A percentile compares a stretch with the other conserved stretches of the same genome.
phyloP scores from a whole-genome alignment of 1,284 basidiomycete genomes.

The Trichosporon coremiiforme region DNA sequence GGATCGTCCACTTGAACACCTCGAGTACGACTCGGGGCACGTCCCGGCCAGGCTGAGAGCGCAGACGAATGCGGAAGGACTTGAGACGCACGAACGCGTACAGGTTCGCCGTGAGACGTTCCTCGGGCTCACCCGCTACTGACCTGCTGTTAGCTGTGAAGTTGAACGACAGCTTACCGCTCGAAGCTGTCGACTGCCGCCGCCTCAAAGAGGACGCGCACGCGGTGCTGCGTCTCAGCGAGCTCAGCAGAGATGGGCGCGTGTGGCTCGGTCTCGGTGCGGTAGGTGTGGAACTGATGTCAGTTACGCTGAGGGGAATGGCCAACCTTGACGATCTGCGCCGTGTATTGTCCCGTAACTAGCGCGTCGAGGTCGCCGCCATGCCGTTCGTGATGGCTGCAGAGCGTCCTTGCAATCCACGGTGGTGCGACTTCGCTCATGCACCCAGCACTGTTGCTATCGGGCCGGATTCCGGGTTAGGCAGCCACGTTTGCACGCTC shows the following conservation, averaged over 20 bases:
- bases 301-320: not conserved
- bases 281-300: slow-evolving; percentile 35
- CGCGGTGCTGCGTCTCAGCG: slow-evolving; percentile 39
- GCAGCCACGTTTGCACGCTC: not conserved
- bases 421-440: slow-evolving; percentile 20
- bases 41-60: not conserved
- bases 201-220: slow-evolving; percentile 38
- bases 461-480: not conserved
- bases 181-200: slow-evolving; percentile 39
- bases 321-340: slow-evolving; percentile 40
- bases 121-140: slow-evolving; percentile 28
- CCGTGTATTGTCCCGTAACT: slow-evolving; percentile 25
- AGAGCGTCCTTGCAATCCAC: slow-evolving; percentile 39
- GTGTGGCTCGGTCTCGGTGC: slow-evolving; percentile 25
- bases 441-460: too few relatives aligned
- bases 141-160: slow-evolving; percentile 22
- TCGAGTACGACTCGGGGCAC: slow-evolving; percentile 34
- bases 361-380: slow-evolving; percentile 36
- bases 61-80: slow-evolving; percentile 28
- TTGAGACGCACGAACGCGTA: slow-evolving; percentile 36
- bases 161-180: slow-evolving; percentile 27
- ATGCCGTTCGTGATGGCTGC: slow-evolving; percentile 38
- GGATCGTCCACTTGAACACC: slow-evolving; percentile 37
- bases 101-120: slow-evolving; percentile 37
- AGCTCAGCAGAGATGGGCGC: slow-evolving; percentile 31